Conservation (phyloP, 2,329 filamentous ascomycete genomes). For the Nemania diffusa region DNA sequence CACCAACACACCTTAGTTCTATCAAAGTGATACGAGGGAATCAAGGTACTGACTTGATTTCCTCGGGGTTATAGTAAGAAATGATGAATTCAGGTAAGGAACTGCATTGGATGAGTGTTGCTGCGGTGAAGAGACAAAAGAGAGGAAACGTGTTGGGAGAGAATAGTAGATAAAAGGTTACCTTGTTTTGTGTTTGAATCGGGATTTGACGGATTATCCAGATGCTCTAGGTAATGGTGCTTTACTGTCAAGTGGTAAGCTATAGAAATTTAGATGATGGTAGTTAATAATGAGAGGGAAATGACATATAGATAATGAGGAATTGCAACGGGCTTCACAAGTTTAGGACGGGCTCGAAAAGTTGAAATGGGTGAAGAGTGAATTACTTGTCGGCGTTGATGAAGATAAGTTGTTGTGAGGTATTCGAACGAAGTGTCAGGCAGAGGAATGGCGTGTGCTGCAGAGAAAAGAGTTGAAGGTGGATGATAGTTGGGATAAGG, state of each 20-base stretch:
- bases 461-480: background rate
- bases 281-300: background rate
- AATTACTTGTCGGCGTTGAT: constrained; percentile 13
- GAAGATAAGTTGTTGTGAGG: background rate
- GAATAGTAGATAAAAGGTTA: background rate
- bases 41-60: background rate
- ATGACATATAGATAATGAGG: background rate
- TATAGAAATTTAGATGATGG: constrained; percentile 9
- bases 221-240: background rate
- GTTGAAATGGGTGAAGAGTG: background rate
- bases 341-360: background rate
- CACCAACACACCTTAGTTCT: background rate
- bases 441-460: background rate
- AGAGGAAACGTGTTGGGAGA: no score
- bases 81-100: background rate
- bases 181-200: constrained; percentile 4
- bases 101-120: background rate
- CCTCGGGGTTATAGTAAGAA: no score
- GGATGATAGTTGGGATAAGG: background rate
- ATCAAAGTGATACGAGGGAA: background rate
- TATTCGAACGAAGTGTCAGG: background rate
- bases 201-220: background rate
- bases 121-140: no score
- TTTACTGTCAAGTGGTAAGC: background rate
- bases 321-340: background rate